A percentile compares a stretch with the other conserved stretches of the same genome.
Evolutionary conservation across 768 basidiomycete genomes (phyloP).

Genomic region (Tremella yokohamensis): DNA sequence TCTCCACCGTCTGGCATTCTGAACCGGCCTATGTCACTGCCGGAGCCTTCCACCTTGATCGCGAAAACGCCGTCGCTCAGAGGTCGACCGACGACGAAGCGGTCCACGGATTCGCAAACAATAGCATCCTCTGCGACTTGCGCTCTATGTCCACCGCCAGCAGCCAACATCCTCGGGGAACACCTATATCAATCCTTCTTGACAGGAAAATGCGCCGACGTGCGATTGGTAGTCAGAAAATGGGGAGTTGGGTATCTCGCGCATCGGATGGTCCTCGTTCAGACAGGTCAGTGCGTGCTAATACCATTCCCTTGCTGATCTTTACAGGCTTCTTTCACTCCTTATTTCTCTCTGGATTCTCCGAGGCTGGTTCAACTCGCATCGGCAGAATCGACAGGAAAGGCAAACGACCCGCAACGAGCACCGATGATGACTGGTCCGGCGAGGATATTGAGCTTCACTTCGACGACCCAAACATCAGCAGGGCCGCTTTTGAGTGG

Average conservation of each 20-base stretch:
- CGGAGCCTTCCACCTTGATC: no score
- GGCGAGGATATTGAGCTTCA: constrained; percentile 64
- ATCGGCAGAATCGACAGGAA: constrained; percentile 11
- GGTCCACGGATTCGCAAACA: no score
- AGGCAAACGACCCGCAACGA: constrained; percentile 24
- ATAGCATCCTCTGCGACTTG: no score
- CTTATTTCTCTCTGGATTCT: constrained; percentile 64
- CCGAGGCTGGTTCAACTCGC: constrained; percentile 23
- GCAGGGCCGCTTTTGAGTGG: constrained; percentile 86
- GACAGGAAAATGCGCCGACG: constrained; percentile 69
- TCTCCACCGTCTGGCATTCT: no score
- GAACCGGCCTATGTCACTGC: no score
- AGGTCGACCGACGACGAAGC: no score
- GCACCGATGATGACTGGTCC: constrained; percentile 19
- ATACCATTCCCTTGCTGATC: constrained; percentile 10
- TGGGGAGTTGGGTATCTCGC: constrained; percentile 73
- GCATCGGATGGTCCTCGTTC: constrained; percentile 82
- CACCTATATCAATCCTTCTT: constrained; percentile 76
- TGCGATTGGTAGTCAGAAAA: constrained; percentile 67
- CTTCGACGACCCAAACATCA: constrained; percentile 84
- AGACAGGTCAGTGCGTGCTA: constrained; percentile 61
- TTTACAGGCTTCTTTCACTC: constrained; percentile 74
- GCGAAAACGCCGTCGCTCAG: no score
- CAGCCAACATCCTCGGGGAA: constrained; percentile 20
- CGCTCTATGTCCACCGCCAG: not conserved